These are phyloP conservation scores for Mycena sanguinolenta DNA, from an alignment of 768 basidiomycete genomes.

Conservation along the genomic window DNA sequence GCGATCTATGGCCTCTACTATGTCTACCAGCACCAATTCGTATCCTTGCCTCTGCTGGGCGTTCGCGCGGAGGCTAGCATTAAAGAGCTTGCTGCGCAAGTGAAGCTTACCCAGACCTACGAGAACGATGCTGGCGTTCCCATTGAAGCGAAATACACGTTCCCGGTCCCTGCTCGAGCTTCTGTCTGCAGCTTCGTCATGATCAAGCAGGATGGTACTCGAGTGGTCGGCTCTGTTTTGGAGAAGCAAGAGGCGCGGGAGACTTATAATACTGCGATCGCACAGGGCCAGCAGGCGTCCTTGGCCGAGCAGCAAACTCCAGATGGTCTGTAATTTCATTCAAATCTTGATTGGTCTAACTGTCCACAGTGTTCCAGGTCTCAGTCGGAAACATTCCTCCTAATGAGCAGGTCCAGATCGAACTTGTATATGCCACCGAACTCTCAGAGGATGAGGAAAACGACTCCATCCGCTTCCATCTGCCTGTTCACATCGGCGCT, in stretches of 20 bases:
- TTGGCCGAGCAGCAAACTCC: conserved; percentile 25
- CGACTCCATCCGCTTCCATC: conserved; percentile 26
- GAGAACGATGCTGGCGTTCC: conserved; percentile 21
- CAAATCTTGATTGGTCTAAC: not conserved
- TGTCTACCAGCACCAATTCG: not conserved
- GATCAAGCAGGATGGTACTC: conserved; percentile 33
- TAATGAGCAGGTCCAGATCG: conserved; percentile 25
- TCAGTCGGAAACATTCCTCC: conserved; percentile 23
- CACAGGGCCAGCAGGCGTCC: conserved; percentile 28
- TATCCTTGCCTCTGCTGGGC: not conserved
- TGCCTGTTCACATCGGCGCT: conserved; percentile 25
- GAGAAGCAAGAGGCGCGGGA: conserved; percentile 33
- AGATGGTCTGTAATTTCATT: conserved; percentile 26
- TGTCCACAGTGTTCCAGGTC: conserved; percentile 29
- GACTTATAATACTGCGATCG: conserved; percentile 22
- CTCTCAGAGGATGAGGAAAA: conserved; percentile 28
- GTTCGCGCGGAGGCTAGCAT: not conserved
- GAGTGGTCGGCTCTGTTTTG: conserved; percentile 28
- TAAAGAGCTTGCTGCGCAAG: not conserved
- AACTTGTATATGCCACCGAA: conserved; percentile 28
- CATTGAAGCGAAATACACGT: conserved; percentile 32
- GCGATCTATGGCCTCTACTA: not conserved
- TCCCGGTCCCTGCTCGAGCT: conserved; percentile 29
- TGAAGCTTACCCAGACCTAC: conserved; percentile 22
- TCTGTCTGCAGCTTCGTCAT: conserved; percentile 24